phyloP scores from a whole-genome alignment of 176 grass and related monocot species.

The Triticum monococcum region DNA sequence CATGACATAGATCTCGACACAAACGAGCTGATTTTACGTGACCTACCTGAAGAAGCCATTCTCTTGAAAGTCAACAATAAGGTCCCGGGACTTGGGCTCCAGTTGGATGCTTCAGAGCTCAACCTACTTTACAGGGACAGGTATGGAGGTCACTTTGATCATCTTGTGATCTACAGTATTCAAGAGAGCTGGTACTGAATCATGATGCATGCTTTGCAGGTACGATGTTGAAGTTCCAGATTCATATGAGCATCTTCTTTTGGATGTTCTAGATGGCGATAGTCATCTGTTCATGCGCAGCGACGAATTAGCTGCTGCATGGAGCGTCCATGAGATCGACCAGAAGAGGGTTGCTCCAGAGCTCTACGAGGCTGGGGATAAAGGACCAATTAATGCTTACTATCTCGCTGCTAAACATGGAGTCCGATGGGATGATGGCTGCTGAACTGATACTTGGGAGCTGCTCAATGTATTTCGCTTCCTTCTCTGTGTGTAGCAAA shows the following conservation, averaged over 20 bases:
- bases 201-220: constrained; percentile 39
- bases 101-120: constrained; percentile 90
- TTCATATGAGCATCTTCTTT: constrained; percentile 93
- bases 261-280: constrained; percentile 89
- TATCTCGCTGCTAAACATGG: constrained; percentile 91
- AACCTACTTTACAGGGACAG: constrained; percentile 92
- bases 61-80: constrained; percentile 94
- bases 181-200: neutral
- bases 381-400: constrained; percentile 81
- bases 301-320: constrained; percentile 82
- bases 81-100: constrained; percentile 81
- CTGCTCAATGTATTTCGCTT: neutral
- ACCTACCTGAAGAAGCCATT: constrained; percentile 90
- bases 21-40: constrained; percentile 86
- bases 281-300: constrained; percentile 96
- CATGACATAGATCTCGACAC: constrained; percentile 86
- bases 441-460: neutral
- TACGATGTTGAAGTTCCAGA: constrained; percentile 80
- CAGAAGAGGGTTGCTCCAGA: constrained; percentile 71
- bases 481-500: neutral
- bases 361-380: constrained; percentile 74
- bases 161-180: neutral
- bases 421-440: constrained; percentile 80
- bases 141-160: constrained; percentile 31
- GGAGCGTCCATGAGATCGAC: constrained; percentile 75